phyloP scores from a whole-genome alignment of 2,329 filamentous ascomycete genomes.

The Colletotrichum tamarilloi region DNA sequence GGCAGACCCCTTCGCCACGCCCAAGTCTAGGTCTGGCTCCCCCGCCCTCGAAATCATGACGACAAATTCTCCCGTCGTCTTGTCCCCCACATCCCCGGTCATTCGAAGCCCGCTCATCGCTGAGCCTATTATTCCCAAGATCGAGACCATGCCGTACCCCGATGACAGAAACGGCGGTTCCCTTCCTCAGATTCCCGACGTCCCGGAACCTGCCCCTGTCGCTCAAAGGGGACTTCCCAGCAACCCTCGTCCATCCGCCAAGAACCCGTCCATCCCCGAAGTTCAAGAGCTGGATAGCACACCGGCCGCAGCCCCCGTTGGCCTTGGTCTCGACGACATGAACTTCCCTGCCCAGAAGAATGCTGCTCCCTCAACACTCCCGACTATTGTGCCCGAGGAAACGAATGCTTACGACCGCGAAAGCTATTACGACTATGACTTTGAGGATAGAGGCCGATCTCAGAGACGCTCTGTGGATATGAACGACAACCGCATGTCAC shows the following conservation, averaged over 20 bases:
- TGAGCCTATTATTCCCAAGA: slow-evolving; percentile 50
- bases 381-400: slow-evolving; percentile 39
- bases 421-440: slow-evolving; percentile 39
- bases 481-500: slow-evolving; percentile 42
- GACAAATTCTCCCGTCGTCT: slow-evolving; percentile 41
- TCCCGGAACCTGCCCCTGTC: slow-evolving; percentile 51
- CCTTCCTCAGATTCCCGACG: slow-evolving; percentile 44
- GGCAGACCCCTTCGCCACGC: slow-evolving; percentile 50
- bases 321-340: slow-evolving; percentile 36
- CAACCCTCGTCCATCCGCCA: slow-evolving; percentile 33
- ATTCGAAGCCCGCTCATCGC: slow-evolving; percentile 36
- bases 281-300: slow-evolving; percentile 26
- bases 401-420: slow-evolving; percentile 39
- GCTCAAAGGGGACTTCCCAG: slow-evolving; percentile 41
- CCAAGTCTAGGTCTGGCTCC: slow-evolving; percentile 39
- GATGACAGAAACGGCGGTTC: slow-evolving; percentile 43
- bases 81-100: slow-evolving; percentile 32
- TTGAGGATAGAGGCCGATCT: slow-evolving; percentile 50
- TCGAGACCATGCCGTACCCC: slow-evolving; percentile 51
- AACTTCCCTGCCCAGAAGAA: slow-evolving; percentile 44
- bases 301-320: slow-evolving; percentile 28
- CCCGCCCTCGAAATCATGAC: slow-evolving; percentile 15
- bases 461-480: slow-evolving; percentile 42
- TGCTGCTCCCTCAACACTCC: slow-evolving; percentile 47
- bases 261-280: slow-evolving; percentile 16